These are phyloP conservation scores for Leucocoprinus birnbaumii DNA, from an alignment of 768 basidiomycete genomes.

Conservation along the genomic window DNA sequence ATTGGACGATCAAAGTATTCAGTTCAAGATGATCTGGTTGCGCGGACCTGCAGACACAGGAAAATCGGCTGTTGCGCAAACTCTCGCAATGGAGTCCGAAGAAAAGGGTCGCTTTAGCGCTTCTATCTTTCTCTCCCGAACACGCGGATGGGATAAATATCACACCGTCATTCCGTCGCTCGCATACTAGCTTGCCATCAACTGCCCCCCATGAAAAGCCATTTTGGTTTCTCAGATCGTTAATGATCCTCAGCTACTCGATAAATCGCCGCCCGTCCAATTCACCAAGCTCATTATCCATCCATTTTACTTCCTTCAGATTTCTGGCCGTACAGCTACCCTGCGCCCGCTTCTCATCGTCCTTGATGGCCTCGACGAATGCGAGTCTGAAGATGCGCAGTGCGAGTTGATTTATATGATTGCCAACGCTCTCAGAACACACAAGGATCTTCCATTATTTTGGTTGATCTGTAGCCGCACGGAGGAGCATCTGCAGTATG, in stretches of 20 bases:
- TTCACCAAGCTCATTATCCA: slow-evolving; percentile 5
- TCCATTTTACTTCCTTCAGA: background rate
- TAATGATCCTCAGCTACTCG: background rate
- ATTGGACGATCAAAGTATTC: background rate
- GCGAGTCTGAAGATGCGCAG: slow-evolving; percentile 1
- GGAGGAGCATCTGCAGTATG: background rate
- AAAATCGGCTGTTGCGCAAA: slow-evolving; percentile 10
- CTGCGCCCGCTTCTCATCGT: background rate
- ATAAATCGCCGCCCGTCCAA: background rate
- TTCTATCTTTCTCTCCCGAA: slow-evolving; percentile 5
- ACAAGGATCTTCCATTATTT: background rate
- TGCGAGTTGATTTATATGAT: background rate
- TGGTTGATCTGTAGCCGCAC: background rate
- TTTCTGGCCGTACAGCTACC: background rate
- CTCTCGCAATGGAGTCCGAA: background rate
- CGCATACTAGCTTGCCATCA: slow-evolving; percentile 3
- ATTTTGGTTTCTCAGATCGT: background rate
- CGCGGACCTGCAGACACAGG: slow-evolving; percentile 3
- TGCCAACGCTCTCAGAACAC: background rate
- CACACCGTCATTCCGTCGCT: slow-evolving; percentile 2
- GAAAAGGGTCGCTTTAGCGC: background rate
- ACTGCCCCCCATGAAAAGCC: background rate
- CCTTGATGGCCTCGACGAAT: slow-evolving; percentile 12
- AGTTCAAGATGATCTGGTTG: slow-evolving; percentile 12
- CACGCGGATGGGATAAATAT: background rate